Conservation (phyloP, 176 grass and related monocot genomes). For the Musa beccarii region DNA sequence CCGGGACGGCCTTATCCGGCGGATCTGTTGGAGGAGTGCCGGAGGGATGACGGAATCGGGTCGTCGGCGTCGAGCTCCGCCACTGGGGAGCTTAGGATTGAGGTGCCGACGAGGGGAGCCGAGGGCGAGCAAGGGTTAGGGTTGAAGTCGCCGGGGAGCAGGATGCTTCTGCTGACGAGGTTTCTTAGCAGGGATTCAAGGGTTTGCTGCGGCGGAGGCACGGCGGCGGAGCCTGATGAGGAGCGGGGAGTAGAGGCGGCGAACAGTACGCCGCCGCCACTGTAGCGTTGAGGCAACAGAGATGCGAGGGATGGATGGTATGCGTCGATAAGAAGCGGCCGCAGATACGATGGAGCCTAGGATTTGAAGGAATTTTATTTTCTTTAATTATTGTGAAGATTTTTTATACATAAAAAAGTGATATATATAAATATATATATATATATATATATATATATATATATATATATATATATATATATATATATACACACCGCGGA, state of each 20-base stretch:
- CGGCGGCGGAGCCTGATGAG: slow-evolving; percentile 7
- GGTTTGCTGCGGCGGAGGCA: not conserved
- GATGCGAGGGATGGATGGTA: too few relatives aligned
- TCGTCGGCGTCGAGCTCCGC: too few relatives aligned
- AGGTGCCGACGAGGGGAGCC: not conserved
- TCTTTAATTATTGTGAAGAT: too few relatives aligned
- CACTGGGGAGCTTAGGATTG: slow-evolving; percentile 3
- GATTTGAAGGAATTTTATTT: too few relatives aligned
- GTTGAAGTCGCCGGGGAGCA: slow-evolving; percentile 1
- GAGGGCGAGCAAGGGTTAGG: not conserved
- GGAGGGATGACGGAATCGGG: too few relatives aligned
- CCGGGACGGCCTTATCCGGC: not conserved
- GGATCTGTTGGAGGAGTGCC: not conserved
- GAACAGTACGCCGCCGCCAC: slow-evolving; percentile 8
- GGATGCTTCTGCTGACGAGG: slow-evolving; percentile 16
- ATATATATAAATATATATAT: too few relatives aligned
- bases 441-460: too few relatives aligned
- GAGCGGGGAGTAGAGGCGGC: slow-evolving; percentile 6
- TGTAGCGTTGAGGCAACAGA: not conserved
- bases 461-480: too few relatives aligned
- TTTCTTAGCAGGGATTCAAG: slow-evolving; percentile 25
- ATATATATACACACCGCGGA: too few relatives aligned
- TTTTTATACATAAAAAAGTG: too few relatives aligned
- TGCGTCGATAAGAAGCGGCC: too few relatives aligned
- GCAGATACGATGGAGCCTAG: too few relatives aligned